Conservation (phyloP, 805 yeast genomes). For the Lachancea meyersii region DNA sequence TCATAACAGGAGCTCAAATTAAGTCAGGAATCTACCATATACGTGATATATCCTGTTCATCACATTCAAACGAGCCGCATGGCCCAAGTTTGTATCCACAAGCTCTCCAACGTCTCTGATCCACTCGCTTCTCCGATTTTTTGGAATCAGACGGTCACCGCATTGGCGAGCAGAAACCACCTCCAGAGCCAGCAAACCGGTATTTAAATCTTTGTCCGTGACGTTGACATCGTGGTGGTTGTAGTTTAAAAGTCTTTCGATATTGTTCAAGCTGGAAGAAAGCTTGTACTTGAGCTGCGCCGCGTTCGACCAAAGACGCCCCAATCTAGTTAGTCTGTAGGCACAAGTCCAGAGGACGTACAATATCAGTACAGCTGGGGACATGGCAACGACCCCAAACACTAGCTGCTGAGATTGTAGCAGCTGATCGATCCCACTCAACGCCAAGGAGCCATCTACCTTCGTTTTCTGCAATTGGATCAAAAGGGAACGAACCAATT, state of each 20-base stretch:
- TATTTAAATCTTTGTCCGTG: constrained; percentile 28
- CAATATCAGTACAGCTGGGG: constrained; percentile 64
- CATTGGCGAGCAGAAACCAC: constrained; percentile 48
- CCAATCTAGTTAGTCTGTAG: constrained; percentile 24
- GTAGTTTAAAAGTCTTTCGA: constrained; percentile 48
- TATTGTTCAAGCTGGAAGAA: constrained; percentile 44
- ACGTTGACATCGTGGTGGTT: constrained; percentile 17
- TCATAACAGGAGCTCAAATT: not conserved
- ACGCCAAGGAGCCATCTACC: constrained; percentile 88
- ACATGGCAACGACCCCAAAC: constrained; percentile 85
- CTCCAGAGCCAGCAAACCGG: constrained; percentile 65
- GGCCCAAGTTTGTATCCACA: constrained; percentile 36
- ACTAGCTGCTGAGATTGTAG: constrained; percentile 88
- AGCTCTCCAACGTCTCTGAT: constrained; percentile 57
- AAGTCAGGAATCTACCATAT: constrained; percentile 37
- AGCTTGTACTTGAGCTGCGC: constrained; percentile 20
- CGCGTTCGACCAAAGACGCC: constrained; percentile 24
- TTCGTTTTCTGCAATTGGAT: constrained; percentile 95
- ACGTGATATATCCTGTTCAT: constrained; percentile 57
- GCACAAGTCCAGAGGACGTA: constrained; percentile 39
- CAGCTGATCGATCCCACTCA: constrained; percentile 83
- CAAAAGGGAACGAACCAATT: constrained; percentile 65
- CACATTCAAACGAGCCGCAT: constrained; percentile 40
- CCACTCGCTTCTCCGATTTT: constrained; percentile 48
- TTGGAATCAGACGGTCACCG: constrained; percentile 48